phyloP scores from a whole-genome alignment of 352 stramenopile genomes.

The Pythium folliculosum region DNA sequence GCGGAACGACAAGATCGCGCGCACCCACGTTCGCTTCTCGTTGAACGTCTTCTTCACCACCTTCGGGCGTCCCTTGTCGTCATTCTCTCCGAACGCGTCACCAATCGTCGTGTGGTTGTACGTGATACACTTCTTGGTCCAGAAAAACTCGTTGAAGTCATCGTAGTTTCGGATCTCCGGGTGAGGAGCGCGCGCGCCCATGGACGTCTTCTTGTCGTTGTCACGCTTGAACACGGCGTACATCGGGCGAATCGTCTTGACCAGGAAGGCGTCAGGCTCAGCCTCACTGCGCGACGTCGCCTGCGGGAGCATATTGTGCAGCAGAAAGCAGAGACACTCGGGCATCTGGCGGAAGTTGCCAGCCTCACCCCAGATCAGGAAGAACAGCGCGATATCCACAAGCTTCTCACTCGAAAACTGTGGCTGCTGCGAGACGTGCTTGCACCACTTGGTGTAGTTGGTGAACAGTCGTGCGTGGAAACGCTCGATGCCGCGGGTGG shows the following conservation, averaged over 20 bases:
- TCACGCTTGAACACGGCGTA: constrained; percentile 82
- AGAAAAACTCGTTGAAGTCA: constrained; percentile 91
- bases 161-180: constrained; percentile 85
- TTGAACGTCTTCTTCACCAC: constrained; percentile 82
- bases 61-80: constrained; percentile 85
- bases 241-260: constrained; percentile 78
- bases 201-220: constrained; percentile 87
- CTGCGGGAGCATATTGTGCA: constrained; percentile 76
- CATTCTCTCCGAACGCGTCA: constrained; percentile 67
- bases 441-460: constrained; percentile 90
- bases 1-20: constrained; percentile 75
- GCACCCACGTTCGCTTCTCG: constrained; percentile 78
- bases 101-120: constrained; percentile 68
- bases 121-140: constrained; percentile 85
- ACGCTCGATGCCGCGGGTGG: constrained; percentile 73
- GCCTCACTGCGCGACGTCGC: constrained; percentile 59
- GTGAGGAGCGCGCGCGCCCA: constrained; percentile 71
- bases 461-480: constrained; percentile 77
- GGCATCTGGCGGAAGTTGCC: constrained; percentile 84
- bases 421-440: constrained; percentile 82
- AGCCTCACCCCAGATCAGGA: constrained; percentile 85
- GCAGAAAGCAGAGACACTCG: constrained; percentile 77
- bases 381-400: constrained; percentile 81
- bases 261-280: constrained; percentile 69
- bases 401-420: constrained; percentile 76